Evolutionary conservation across 2,329 filamentous ascomycete species (phyloP).

Genomic region (Botrytis byssoidea): DNA sequence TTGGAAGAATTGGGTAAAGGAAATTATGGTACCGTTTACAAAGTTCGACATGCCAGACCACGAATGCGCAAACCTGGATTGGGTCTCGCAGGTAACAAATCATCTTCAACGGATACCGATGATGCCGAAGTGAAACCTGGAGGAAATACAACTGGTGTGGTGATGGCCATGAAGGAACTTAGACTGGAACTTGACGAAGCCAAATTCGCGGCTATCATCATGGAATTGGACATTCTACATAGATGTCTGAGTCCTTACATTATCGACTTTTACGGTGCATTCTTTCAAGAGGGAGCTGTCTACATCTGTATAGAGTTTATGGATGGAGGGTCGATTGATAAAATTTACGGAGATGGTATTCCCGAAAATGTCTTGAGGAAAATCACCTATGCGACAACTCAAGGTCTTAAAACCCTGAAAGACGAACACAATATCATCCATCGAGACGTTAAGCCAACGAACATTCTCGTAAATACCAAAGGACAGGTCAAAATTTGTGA

Average conservation of each 20-base stretch:
- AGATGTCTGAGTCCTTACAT: slow-evolving; percentile 94
- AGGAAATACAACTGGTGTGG: slow-evolving; percentile 57
- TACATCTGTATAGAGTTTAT: slow-evolving; percentile 99
- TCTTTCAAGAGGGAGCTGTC: slow-evolving; percentile 97
- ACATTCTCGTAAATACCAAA: slow-evolving; percentile 85
- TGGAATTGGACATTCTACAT: slow-evolving; percentile 94
- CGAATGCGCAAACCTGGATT: slow-evolving; percentile 57
- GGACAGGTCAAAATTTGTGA: slow-evolving; percentile 98
- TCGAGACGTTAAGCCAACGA: slow-evolving; percentile 98
- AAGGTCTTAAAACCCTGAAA: slow-evolving; percentile 89
- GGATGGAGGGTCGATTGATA: slow-evolving; percentile 97
- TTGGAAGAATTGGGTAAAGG: slow-evolving; percentile 93
- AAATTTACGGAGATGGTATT: slow-evolving; percentile 86
- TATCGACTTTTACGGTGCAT: slow-evolving; percentile 97
- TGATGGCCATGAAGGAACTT: slow-evolving; percentile 99
- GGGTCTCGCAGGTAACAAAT: slow-evolving; percentile 50
- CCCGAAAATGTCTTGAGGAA: slow-evolving; percentile 86
- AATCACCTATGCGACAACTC: slow-evolving; percentile 84
- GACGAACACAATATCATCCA: slow-evolving; percentile 99
- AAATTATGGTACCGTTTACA: slow-evolving; percentile 98
- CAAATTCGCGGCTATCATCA: slow-evolving; percentile 95
- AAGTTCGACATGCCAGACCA: slow-evolving; percentile 79
- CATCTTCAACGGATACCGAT: slow-evolving; percentile 41
- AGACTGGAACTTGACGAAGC: slow-evolving; percentile 91
- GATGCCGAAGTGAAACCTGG: slow-evolving; percentile 37